These are phyloP conservation scores for Fusarium siculi DNA, from an alignment of 2,329 filamentous ascomycete genomes.

Conservation along the genomic window DNA sequence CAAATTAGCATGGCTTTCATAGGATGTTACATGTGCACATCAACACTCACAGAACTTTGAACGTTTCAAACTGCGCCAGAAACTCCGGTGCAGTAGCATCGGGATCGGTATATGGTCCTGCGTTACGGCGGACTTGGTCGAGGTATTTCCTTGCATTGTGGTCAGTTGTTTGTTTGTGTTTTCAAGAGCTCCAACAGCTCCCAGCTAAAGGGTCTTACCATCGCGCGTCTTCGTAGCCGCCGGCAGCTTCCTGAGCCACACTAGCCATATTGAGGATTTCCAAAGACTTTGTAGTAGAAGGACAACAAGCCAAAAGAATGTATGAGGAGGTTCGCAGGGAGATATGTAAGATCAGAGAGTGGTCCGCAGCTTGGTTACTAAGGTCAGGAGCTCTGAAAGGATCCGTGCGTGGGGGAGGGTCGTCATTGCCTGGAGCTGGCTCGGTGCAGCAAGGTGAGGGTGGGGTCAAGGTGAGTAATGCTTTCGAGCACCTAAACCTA, in stretches of 20 bases:
- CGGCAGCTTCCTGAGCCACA: constrained; percentile 27
- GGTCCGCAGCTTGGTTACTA: not conserved
- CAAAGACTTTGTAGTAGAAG: not conserved
- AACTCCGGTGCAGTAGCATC: constrained; percentile 63
- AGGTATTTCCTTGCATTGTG: constrained; percentile 76
- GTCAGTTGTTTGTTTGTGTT: constrained; percentile 12
- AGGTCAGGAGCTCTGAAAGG: constrained; percentile 14
- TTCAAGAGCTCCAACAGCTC: constrained; percentile 23
- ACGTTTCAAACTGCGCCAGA: constrained; percentile 68
- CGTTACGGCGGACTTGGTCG: constrained; percentile 79
- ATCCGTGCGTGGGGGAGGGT: constrained; percentile 37
- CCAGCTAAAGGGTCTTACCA: constrained; percentile 44
- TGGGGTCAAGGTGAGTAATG: constrained; percentile 42
- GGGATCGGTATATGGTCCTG: constrained; percentile 84
- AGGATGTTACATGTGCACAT: not conserved
- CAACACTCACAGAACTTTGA: constrained; percentile 77
- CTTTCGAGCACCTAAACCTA: not conserved
- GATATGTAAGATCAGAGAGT: constrained; percentile 10
- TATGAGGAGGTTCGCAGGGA: not conserved
- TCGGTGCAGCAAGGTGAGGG: constrained; percentile 50
- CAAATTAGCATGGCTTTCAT: constrained; percentile 22
- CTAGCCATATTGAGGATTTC: constrained; percentile 41
- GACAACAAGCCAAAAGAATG: not conserved
- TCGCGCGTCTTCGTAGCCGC: constrained; percentile 47
- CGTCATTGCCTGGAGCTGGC: constrained; percentile 37